These are phyloP conservation scores for Steccherinum ochraceum DNA, from an alignment of 768 basidiomycete genomes.

Conservation along the genomic window DNA sequence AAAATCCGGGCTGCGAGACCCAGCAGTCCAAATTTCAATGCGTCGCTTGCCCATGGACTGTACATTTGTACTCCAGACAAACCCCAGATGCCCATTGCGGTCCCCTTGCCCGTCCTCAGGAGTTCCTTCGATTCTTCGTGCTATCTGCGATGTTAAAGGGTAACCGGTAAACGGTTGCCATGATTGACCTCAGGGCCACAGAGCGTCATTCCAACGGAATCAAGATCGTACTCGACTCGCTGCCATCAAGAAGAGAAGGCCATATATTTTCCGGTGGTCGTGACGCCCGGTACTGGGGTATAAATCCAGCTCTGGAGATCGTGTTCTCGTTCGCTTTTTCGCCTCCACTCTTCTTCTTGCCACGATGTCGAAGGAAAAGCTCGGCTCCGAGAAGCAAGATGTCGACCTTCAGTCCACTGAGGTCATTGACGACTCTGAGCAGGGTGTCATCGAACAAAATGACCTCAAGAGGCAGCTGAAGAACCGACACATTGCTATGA, in stretches of 20 bases:
- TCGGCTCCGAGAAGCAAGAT: not conserved
- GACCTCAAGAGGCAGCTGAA: constrained; percentile 26
- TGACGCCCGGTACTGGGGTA: not conserved
- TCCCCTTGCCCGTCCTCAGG: too few species aligned
- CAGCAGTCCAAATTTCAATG: too few species aligned
- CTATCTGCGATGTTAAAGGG: too few species aligned
- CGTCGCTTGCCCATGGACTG: too few species aligned
- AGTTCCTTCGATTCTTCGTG: too few species aligned
- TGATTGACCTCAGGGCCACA: too few species aligned
- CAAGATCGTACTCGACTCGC: not conserved
- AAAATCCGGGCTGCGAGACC: too few species aligned
- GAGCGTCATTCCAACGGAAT: not conserved
- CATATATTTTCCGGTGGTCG: too few species aligned
- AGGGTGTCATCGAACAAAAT: not conserved
- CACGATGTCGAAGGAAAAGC: not conserved
- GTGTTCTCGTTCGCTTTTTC: not conserved
- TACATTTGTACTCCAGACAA: too few species aligned
- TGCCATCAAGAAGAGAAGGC: too few species aligned
- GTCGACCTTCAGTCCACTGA: not conserved
- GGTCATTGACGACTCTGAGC: not conserved
- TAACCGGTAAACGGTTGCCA: not conserved
- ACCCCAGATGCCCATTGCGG: too few species aligned
- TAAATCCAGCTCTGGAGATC: not conserved
- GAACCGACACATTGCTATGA: constrained; percentile 27
- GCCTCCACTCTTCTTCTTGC: not conserved